Conservation (phyloP, 2,329 filamentous ascomycete species). For the Ascochyta pisi region DNA sequence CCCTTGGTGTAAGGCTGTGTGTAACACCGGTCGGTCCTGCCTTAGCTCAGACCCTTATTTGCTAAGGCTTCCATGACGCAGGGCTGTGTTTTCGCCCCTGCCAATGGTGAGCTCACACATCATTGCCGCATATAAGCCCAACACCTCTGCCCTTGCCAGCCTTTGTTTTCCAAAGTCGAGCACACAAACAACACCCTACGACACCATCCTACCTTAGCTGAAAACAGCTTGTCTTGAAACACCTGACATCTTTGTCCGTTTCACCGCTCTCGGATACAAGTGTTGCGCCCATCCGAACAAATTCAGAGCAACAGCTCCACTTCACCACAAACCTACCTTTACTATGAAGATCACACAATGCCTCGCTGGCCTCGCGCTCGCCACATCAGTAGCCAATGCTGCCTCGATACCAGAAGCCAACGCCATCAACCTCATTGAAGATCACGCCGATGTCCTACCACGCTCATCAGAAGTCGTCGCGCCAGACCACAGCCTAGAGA, state of each 20-base stretch:
- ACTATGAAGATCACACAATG: slow-evolving; percentile 38
- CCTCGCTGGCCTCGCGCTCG: slow-evolving; percentile 32
- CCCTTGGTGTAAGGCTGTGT: slow-evolving; percentile 11
- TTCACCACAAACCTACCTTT: slow-evolving; percentile 7
- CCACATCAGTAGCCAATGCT: slow-evolving; percentile 30
- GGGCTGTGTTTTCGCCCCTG: slow-evolving; percentile 11
- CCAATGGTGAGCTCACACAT: slow-evolving; percentile 1
- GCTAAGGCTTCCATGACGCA: slow-evolving; percentile 8
- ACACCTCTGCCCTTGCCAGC: slow-evolving; percentile 2
- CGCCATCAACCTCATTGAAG: slow-evolving; percentile 32
- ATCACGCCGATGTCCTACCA: slow-evolving; percentile 22
- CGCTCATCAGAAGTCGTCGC: slow-evolving; percentile 35
- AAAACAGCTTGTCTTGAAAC: slow-evolving; percentile 1
- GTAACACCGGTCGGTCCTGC: neutral
- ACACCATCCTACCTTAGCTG: neutral
- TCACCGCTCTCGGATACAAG: slow-evolving; percentile 1
- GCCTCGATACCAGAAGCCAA: slow-evolving; percentile 38
- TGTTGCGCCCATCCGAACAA: slow-evolving; percentile 3
- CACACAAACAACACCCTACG: neutral
- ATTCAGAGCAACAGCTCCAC: neutral
- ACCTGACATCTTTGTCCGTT: neutral
- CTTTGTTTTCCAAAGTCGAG: neutral
- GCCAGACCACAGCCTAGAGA: slow-evolving; percentile 44
- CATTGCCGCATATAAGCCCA: slow-evolving; percentile 4
- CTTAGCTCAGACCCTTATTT: neutral